Conservation (phyloP, 1,139 yeast genomes). For the Lodderomyces beijingensis region DNA sequence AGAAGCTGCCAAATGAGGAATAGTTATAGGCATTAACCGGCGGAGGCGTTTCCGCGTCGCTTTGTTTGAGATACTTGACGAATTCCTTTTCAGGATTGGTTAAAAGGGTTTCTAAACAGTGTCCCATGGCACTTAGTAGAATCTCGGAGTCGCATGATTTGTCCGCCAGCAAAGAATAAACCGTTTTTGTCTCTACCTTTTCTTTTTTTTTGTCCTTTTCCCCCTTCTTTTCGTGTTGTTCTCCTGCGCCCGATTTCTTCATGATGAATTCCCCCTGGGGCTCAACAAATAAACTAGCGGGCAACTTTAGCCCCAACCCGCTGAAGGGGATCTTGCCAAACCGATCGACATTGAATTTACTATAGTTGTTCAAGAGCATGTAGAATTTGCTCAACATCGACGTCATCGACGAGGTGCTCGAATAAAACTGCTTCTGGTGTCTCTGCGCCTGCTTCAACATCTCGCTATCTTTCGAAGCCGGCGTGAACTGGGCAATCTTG, state of each 20-base stretch:
- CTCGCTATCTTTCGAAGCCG: slow-evolving; percentile 61
- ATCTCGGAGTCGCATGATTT: slow-evolving; percentile 65
- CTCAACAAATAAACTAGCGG: slow-evolving; percentile 40
- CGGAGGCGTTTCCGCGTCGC: slow-evolving; percentile 2
- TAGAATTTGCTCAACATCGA: slow-evolving; percentile 72
- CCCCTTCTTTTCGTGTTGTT: background rate
- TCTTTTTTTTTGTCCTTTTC: background rate
- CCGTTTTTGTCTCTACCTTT: slow-evolving; percentile 22
- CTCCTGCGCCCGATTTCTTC: too few species aligned
- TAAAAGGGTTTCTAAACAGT: slow-evolving; percentile 67
- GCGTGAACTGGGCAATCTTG: slow-evolving; percentile 52
- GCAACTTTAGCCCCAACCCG: slow-evolving; percentile 27
- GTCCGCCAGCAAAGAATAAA: slow-evolving; percentile 70
- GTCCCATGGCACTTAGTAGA: slow-evolving; percentile 74
- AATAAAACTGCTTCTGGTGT: slow-evolving; percentile 46
- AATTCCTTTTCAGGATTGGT: slow-evolving; percentile 55
- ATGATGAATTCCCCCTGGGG: slow-evolving; percentile 22
- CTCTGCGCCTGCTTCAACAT: slow-evolving; percentile 48
- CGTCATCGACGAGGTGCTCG: slow-evolving; percentile 90
- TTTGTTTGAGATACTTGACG: slow-evolving; percentile 18
- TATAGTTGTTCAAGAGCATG: slow-evolving; percentile 56
- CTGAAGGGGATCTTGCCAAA: slow-evolving; percentile 36
- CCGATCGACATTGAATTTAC: slow-evolving; percentile 17
- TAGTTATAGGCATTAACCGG: slow-evolving; percentile 57
- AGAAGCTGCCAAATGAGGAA: slow-evolving; percentile 60